Conservation (phyloP, 805 yeast species). For the Candida piceae region DNA sequence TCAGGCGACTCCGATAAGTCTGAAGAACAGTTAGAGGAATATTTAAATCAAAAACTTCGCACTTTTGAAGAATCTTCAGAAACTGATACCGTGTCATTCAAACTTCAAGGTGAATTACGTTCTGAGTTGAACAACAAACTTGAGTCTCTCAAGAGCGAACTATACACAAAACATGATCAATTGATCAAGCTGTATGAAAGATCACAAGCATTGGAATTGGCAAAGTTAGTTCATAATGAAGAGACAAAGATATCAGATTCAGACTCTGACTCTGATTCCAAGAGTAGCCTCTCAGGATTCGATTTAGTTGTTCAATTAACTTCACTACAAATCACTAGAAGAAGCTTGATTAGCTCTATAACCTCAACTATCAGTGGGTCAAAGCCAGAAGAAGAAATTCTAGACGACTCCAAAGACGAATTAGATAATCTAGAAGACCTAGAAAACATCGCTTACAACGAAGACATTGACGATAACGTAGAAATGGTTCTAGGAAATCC, state of each 20-base stretch:
- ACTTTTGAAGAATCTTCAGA: neutral
- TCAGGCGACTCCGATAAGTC: slow-evolving; percentile 4
- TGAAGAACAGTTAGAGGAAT: slow-evolving; percentile 15
- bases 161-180: slow-evolving; percentile 27
- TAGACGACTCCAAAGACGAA: slow-evolving; percentile 17
- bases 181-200: slow-evolving; percentile 45
- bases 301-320: slow-evolving; percentile 35
- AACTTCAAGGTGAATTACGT: neutral
- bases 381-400: neutral
- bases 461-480: neutral
- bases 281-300: too few relatives aligned
- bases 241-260: slow-evolving; percentile 27
- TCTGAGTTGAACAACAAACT: slow-evolving; percentile 5
- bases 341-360: slow-evolving; percentile 28
- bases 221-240: slow-evolving; percentile 52
- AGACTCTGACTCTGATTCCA: too few relatives aligned
- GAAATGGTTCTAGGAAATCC: neutral
- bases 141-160: slow-evolving; percentile 8
- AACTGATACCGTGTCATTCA: neutral
- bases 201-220: slow-evolving; percentile 57
- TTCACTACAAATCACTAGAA: slow-evolving; percentile 37
- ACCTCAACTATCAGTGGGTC: slow-evolving; percentile 19
- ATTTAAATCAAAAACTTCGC: slow-evolving; percentile 6
- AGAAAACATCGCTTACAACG: neutral
- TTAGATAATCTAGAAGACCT: slow-evolving; percentile 2